Evolutionary conservation across 768 basidiomycete genomes (phyloP).

Genomic region (Lentinula guzmanii): DNA sequence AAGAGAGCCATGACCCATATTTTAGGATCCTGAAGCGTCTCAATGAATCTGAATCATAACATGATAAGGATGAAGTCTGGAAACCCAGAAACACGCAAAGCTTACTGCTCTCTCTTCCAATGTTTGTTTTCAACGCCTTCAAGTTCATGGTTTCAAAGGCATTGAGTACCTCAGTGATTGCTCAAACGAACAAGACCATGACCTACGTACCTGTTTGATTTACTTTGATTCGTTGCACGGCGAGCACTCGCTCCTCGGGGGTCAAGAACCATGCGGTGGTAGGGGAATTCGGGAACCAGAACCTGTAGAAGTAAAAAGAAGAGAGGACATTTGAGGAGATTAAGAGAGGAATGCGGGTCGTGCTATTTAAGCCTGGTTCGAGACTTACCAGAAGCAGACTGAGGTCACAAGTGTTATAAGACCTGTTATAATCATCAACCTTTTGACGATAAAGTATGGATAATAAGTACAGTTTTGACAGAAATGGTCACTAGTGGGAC

Average conservation of each 20-base stretch:
- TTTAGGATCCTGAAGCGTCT: conserved; percentile 65
- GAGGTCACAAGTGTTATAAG: conserved; percentile 56
- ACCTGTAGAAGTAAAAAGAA: conserved; percentile 30
- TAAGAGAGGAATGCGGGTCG: background rate
- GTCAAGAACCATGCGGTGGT: conserved; percentile 69
- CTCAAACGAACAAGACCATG: background rate
- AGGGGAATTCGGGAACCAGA: conserved; percentile 80
- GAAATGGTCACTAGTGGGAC: conserved; percentile 10
- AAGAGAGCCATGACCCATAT: conserved; percentile 69
- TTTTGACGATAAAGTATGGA: conserved; percentile 15
- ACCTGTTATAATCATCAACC: conserved; percentile 76
- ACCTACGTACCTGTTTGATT: conserved; percentile 9
- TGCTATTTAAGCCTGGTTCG: background rate
- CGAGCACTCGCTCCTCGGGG: conserved; percentile 59
- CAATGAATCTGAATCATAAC: conserved; percentile 45
- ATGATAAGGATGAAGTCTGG: background rate
- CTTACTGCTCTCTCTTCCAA: conserved; percentile 74
- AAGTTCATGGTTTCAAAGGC: background rate
- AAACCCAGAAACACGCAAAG: background rate
- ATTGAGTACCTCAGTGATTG: conserved; percentile 26
- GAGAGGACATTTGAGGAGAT: conserved; percentile 5
- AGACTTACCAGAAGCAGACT: conserved; percentile 51
- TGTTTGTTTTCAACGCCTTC: conserved; percentile 69
- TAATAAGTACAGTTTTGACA: background rate
- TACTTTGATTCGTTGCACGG: conserved; percentile 62